A percentile compares a stretch with the other conserved stretches of the same genome.
Conservation (phyloP, 805 yeast species). For the Nakazawaea wickerhamii region DNA sequence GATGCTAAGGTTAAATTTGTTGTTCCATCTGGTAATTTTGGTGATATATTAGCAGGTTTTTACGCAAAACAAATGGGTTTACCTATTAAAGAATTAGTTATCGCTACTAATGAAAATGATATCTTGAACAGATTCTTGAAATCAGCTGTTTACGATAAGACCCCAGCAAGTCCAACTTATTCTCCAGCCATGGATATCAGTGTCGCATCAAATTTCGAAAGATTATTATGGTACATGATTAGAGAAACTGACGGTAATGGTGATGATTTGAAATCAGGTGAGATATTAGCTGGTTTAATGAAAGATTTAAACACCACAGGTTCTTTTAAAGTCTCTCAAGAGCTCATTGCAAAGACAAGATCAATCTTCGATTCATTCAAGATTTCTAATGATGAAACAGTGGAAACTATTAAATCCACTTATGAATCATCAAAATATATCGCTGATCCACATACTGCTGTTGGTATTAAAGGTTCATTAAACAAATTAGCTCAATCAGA, state of each 20-base stretch:
- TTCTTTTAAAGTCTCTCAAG: constrained; percentile 62
- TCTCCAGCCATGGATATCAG: constrained; percentile 99
- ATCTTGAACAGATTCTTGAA: constrained; percentile 89
- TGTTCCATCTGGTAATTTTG: constrained; percentile 98
- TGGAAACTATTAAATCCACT: constrained; percentile 66
- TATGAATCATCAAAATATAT: constrained; percentile 69
- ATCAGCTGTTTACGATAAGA: constrained; percentile 79
- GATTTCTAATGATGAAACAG: constrained; percentile 74
- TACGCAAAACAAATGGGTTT: constrained; percentile 94
- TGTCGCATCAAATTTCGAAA: constrained; percentile 92
- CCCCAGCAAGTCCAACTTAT: constrained; percentile 73
- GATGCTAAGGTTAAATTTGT: constrained; percentile 64
- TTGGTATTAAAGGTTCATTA: constrained; percentile 80
- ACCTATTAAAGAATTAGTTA: constrained; percentile 78
- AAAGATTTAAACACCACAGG: constrained; percentile 68
- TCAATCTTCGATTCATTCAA: constrained; percentile 71
- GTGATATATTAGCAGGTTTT: constrained; percentile 96
- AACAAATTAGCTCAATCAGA: constrained; percentile 46
- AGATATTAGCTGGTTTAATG: constrained; percentile 72
- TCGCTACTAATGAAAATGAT: constrained; percentile 95
- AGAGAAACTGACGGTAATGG: constrained; percentile 59
- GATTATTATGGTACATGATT: constrained; percentile 91
- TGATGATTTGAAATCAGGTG: constrained; percentile 68
- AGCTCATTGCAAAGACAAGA: constrained; percentile 61
- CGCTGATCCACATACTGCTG: constrained; percentile 95